Conservation (phyloP, 2,329 filamentous ascomycete species). For the Pseudopithomyces chartarum region DNA sequence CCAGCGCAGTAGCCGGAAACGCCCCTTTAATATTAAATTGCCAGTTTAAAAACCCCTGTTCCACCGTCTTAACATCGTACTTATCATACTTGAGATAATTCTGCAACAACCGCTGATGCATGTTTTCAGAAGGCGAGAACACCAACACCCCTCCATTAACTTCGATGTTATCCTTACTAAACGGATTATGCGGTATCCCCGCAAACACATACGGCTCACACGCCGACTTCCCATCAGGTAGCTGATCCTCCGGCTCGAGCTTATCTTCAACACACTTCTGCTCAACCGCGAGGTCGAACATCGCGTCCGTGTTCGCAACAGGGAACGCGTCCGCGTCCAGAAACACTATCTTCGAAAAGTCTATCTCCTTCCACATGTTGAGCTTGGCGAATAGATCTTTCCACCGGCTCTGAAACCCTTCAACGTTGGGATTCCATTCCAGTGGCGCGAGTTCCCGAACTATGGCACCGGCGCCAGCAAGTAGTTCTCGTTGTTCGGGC, state of each 20-base stretch:
- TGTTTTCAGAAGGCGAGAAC: slow-evolving; percentile 32
- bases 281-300: slow-evolving; percentile 31
- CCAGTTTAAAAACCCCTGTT: slow-evolving; percentile 43
- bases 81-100: slow-evolving; percentile 38
- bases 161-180: slow-evolving; percentile 16
- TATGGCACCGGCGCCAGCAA: slow-evolving; percentile 38
- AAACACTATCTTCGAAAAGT: slow-evolving; percentile 38
- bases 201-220: slow-evolving; percentile 40
- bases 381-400: slow-evolving; percentile 44
- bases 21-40: slow-evolving; percentile 34
- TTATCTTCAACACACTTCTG: slow-evolving; percentile 28
- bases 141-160: slow-evolving; percentile 43
- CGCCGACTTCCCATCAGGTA: slow-evolving; percentile 20
- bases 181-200: slow-evolving; percentile 28
- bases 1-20: slow-evolving; percentile 30
- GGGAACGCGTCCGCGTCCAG: slow-evolving; percentile 44
- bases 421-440: slow-evolving; percentile 31
- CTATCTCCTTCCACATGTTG: slow-evolving; percentile 41
- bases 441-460: slow-evolving; percentile 38
- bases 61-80: slow-evolving; percentile 37
- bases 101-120: slow-evolving; percentile 37
- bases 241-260: slow-evolving; percentile 31
- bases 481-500: slow-evolving; percentile 32
- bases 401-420: slow-evolving; percentile 31
- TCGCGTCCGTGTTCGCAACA: slow-evolving; percentile 31